phyloP scores from a whole-genome alignment of 345 rosid genomes.

The Eucalyptus victrix region DNA sequence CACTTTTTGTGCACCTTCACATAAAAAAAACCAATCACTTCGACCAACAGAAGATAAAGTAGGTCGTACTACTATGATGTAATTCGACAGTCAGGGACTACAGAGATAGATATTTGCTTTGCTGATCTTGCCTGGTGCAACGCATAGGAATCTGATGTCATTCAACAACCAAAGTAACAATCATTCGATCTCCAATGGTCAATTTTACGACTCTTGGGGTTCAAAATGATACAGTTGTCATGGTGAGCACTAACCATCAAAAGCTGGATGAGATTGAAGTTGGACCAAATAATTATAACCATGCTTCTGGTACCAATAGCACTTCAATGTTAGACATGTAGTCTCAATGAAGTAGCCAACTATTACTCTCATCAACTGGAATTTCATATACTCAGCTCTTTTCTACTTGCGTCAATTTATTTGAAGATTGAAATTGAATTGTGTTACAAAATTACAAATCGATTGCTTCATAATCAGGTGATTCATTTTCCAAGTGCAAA shows the following conservation, averaged over 20 bases:
- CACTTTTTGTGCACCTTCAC: background rate
- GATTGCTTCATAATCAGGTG: background rate
- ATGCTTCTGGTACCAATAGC: background rate
- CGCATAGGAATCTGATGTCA: background rate
- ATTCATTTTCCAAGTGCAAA: background rate
- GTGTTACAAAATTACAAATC: background rate
- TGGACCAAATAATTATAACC: background rate
- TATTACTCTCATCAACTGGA: background rate
- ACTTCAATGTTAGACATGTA: background rate
- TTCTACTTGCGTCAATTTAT: background rate
- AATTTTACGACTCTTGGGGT: background rate
- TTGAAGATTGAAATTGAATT: background rate
- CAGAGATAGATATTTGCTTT: background rate
- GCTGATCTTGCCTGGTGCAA: background rate
- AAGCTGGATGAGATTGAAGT: background rate
- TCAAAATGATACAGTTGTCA: background rate
- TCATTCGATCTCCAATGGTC: background rate
- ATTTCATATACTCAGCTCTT: background rate
- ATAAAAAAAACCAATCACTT: background rate
- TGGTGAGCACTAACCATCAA: background rate
- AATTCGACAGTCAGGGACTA: background rate
- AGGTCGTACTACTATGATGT: background rate
- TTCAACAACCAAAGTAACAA: background rate
- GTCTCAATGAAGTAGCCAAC: background rate
- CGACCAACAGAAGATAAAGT: background rate